Base-by-base conservation (phyloP, 176 grass and related monocot species). In the Carex littledalei region DNA sequence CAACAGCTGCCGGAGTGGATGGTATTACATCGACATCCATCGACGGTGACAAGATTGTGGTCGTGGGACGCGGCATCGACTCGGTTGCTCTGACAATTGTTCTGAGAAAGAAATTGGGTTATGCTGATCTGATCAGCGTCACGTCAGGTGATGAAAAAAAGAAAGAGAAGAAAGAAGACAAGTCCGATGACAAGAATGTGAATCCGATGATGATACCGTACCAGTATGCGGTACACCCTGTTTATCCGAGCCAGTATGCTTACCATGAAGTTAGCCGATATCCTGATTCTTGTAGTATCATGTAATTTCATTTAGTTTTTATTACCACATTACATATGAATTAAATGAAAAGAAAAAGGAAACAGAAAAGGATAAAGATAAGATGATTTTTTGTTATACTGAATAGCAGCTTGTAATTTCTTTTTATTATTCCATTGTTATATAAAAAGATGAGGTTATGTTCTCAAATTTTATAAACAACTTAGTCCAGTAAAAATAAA, bases 11-110 rank as follows among this genome's bases (percentile, higher is more conserved):
- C 10, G 26, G 77, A 31, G 21, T 63, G 29, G 8, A 63, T 14
- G 57, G 29, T 43, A 41, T 53, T 8, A 12, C 14, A 35, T 81
- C 78, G 0, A 45, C 58, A 18, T 63, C 56, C 2, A 69, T 95
- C 29, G 94, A 93, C 14, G 91, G 56, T 6, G 58, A 81, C 57
- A 81, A 81, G 26, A 45, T 63, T 41, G 35, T 81, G 78, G 70
- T 91, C 2, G 8, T 86, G 53, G 94, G 94, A 34, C 63, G 89
- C 0, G 84, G 91, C 0, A 86, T 92, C 2, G 94, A 95, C 80
- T 63, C 89, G 11, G 22, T 61, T 43, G 1, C 10, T 10, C 56
- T 61, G 32, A 81, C 32, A 20, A 81, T 31, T 43, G 31, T 81
- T 63, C 18, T 81, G 0, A 81, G 78, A 62, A 81, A 88, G 0